Base-by-base conservation (phyloP, 148 eudicot genomes). In the Selenicereus undatus region DNA sequence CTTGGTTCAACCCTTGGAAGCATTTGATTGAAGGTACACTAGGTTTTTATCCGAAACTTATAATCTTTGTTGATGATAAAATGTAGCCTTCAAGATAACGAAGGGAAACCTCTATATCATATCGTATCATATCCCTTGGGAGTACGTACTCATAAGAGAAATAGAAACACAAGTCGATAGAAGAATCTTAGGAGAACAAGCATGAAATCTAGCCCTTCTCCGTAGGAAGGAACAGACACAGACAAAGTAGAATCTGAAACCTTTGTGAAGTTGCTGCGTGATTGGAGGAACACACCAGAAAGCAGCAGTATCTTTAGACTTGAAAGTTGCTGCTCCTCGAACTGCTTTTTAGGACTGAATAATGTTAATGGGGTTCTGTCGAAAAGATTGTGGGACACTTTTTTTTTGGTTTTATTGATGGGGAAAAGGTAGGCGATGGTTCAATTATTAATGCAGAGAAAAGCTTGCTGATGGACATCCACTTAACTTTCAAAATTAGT, bases 1-100 rank as follows among this genome's bases (percentile, higher is more conserved):
- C 10, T 73, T 77, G 8, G 94, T 93, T 0, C 51, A 65, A 10
- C 83, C 81, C 12, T 27, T 82, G 56, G 22, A 64, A 9, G 3
- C 54, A 1, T 73, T 73, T 73, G 74, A 71, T 71, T 73, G 75
- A 72, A 72, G 75, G 75, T 72, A 21, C 20, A 27, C 0, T 66
- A 26, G 10, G 26, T 18, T 16, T 56, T 56, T 16, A 56, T 56
- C 62, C 62, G 14, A 0, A 11, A 16, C 22, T 56, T 56, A 4
- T 56, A 16, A 56, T 56, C 20, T 56, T 56, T 11, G 22, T 18
- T 56, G 22, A 56, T 56, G 20, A 1, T 39, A 39, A 39, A 39
- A 39, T 39, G 43, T 7, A 39, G 3, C 43, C 5, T 39, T 39
- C 43, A 4, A 39, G 43, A 4, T 39, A 4, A 2, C 8, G 5